Base-by-base conservation (phyloP, 352 stramenopile genomes). In the Hyaloperonospora arabidopsidis region DNA sequence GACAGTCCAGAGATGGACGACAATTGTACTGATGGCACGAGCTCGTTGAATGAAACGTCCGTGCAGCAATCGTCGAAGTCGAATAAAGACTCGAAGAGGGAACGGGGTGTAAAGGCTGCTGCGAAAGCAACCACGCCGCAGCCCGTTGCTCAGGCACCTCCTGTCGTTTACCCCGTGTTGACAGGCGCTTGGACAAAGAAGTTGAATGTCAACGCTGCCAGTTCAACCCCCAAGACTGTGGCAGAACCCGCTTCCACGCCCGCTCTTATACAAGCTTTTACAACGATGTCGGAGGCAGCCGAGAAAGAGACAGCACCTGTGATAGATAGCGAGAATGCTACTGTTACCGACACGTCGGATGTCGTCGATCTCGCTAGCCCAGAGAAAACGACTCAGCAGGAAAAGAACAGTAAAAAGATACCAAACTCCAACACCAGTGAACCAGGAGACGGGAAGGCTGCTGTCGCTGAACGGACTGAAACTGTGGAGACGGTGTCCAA, bases 151-250 rank as follows among this genome's bases (percentile, higher is more conserved):
- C 23, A 77, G 21, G 60, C 61, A 17, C 68, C 75, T 13, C 73
- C 73, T 29, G 61, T 79, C 43, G 79, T 80, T 44, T 60, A 67
- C 48, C 76, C 79, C 1, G 71, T 89, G 23, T 53, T 89, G 23
- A 83, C 70, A 15, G 79, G 79, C 36, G 79, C 79, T 18, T 89
- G 79, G 79, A 75, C 73, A 21, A 86, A 89, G 65, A 85, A 84
- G 59, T 72, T 79, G 18, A 87, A 84, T 50, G 70, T 89, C 38
- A 63, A 62, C 22, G 63, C 63, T 6, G 44, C 65, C 21, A 65
- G 56, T 12, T 52, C 68, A 29, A 74, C 54, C 47, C 54, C 67
- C 22, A 22, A n/a, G 15, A 77, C 76, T 45, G 69, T 61, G 46
- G 54, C 58, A 44, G 60, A 76, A 45, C 52, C 55, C 40, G 32